Evolutionary conservation across 768 basidiomycete genomes (phyloP), one percentile per base, ranked within the genome.

Genomic region (Suillus luteus): DNA sequence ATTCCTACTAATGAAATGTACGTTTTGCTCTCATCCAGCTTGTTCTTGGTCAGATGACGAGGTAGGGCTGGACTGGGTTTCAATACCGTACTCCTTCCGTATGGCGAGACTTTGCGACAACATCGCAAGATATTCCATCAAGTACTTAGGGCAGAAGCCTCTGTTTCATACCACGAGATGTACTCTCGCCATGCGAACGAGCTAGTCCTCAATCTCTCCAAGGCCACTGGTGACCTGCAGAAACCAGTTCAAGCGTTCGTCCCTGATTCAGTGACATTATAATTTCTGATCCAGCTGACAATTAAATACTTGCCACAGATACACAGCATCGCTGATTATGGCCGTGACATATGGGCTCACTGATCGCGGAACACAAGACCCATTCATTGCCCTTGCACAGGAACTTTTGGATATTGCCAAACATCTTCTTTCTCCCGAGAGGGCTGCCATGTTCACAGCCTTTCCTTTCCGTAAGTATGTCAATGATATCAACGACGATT

Each of bases 311-410:
- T 10, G 9, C 40, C 2, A 49, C 37, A 73, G 76, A 31, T 64
- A 70, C 3, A 67, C 74, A 2, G 70, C 76, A 10, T 78, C 77
- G 0, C 65, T 64, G 9, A 68, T 75, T 9, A 62, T 78, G 60
- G 61, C 76, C 3, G 65, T 70, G 33, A 66, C 68, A 1, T 77
- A 77, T 62, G 67, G 66, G 49, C 33, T 62, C 9, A 63, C 68
- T 5, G 63, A 65, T 2, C 55, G 73, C 19, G 8, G 67, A 68
- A 35, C 43, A 59, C 27, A 72, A 22, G 70, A 70, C 49, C 55
- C 51, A 9, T 15, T 64, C 11, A 57, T 78, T 40, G 62, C 51
- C 14, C 64, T 67, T 14, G 69, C 77, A 14, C 65, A 69, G 46
- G 66, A 68, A 46, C 68, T 73, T 38, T 66, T 73, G 11, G 52